phyloP scores from a whole-genome alignment of 2,329 filamentous ascomycete species.

The Fusarium papillatum region DNA sequence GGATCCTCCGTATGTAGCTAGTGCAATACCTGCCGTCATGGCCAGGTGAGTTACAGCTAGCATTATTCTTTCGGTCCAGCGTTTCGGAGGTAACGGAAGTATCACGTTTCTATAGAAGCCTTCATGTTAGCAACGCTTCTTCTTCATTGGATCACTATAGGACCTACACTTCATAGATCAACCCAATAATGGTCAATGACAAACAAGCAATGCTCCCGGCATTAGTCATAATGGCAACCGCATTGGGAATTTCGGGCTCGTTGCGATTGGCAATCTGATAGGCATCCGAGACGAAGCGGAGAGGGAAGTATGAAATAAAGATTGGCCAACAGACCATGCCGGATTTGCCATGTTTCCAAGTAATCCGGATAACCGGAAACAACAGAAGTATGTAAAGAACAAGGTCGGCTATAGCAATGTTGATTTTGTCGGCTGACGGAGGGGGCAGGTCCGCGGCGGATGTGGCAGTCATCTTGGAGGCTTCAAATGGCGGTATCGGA shows the following conservation, averaged over 20 bases:
- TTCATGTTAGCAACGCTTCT: not conserved
- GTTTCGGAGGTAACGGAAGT: conserved; percentile 8
- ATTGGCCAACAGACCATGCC: conserved; percentile 49
- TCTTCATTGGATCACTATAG: not conserved
- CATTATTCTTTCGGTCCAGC: conserved; percentile 15
- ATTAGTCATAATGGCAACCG: conserved; percentile 44
- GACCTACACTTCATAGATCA: conserved; percentile 45
- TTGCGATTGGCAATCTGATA: conserved; percentile 40
- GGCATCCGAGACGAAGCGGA: conserved; percentile 41
- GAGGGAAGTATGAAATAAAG: conserved; percentile 39
- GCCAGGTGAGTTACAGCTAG: conserved; percentile 13
- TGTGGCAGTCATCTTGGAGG: not conserved
- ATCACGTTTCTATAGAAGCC: not conserved
- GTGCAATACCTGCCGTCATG: conserved; percentile 22
- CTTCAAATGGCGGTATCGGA: not conserved
- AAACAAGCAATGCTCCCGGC: conserved; percentile 45
- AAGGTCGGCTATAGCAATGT: conserved; percentile 37
- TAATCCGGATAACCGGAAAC: conserved; percentile 33
- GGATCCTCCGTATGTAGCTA: conserved; percentile 22
- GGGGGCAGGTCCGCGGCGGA: not conserved
- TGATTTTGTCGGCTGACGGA: conserved; percentile 8
- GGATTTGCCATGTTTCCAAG: conserved; percentile 46
- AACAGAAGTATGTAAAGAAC: conserved; percentile 38
- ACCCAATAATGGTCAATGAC: conserved; percentile 41
- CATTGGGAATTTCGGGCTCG: conserved; percentile 35